phyloP scores from a whole-genome alignment of 345 rosid genomes.

The Salix udensis region DNA sequence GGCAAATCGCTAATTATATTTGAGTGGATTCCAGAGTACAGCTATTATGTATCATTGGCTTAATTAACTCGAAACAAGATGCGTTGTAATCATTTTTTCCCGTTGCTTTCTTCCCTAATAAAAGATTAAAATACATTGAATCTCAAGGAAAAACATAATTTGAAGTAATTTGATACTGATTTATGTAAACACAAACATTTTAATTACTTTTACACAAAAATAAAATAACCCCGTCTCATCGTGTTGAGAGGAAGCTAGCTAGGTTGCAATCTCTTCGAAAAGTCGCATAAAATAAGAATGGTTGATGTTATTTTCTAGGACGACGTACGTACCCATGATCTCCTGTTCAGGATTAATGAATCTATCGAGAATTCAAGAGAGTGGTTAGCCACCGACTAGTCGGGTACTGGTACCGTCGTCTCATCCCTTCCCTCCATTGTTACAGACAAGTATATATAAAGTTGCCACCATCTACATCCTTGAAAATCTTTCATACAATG shows the following conservation, averaged over 20 bases:
- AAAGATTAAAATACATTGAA: background rate
- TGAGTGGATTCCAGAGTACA: background rate
- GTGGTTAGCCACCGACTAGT: conserved; percentile 10
- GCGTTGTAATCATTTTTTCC: background rate
- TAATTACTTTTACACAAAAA: too few relatives aligned
- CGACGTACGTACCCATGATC: background rate
- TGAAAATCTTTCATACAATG: conserved; percentile 2
- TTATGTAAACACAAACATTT: too few relatives aligned
- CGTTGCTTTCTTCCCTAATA: background rate
- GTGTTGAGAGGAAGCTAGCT: too few relatives aligned
- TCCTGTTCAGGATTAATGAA: conserved; percentile 7
- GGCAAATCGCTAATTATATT: conserved; percentile 8
- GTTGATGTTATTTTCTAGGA: conserved; percentile 8
- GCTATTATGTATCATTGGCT: conserved; percentile 1
- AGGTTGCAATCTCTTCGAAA: too few relatives aligned
- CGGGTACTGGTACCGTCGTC: conserved; percentile 4
- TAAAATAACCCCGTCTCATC: too few relatives aligned
- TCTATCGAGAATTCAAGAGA: conserved; percentile 3
- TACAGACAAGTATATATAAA: background rate
- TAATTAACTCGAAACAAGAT: background rate
- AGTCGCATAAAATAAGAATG: background rate
- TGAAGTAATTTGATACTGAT: too few relatives aligned
- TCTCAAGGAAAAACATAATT: background rate
- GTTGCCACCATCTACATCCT: background rate
- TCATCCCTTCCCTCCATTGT: background rate